Evolutionary conservation across 805 yeast species (phyloP).

Genomic region (Sungouiozyma intestinalis): DNA sequence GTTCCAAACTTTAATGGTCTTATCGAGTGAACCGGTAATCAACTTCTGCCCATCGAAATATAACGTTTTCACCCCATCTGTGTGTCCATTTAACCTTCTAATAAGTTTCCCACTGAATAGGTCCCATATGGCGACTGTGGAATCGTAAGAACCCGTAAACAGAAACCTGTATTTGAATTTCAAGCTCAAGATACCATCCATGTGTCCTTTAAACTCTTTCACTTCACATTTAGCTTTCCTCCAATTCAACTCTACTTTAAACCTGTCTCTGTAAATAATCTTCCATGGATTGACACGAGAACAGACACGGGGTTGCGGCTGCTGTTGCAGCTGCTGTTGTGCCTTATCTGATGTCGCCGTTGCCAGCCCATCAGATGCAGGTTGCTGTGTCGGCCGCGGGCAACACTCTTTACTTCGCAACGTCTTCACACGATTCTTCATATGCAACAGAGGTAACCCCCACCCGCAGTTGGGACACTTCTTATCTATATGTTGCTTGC

Average conservation of each 20-base stretch:
- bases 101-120: constrained; percentile 66
- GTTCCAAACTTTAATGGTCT: constrained; percentile 92
- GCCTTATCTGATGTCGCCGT: too few species aligned
- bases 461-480: constrained; percentile 98
- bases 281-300: constrained; percentile 99
- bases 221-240: constrained; percentile 64
- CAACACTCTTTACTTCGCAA: constrained; percentile 4
- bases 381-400: too few species aligned
- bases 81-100: constrained; percentile 78
- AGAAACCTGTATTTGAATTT: constrained; percentile 72
- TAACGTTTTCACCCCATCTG: constrained; percentile 74
- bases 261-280: constrained; percentile 84
- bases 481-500: constrained; percentile 95
- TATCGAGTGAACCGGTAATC: constrained; percentile 86
- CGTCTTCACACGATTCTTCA: constrained; percentile 50
- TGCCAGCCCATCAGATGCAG: too few species aligned
- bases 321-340: neutral
- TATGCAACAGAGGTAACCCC: constrained; percentile 93
- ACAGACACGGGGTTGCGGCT: too few species aligned
- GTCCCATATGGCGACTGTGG: constrained; percentile 90
- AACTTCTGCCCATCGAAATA: constrained; percentile 83
- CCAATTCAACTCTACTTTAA: constrained; percentile 90
- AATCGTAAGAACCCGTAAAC: constrained; percentile 89
- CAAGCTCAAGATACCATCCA: constrained; percentile 79
- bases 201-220: constrained; percentile 66